These are phyloP conservation scores for Hypomontagnella submonticulosa DNA, from an alignment of 495 filamentous ascomycete genomes.

Conservation along the genomic window DNA sequence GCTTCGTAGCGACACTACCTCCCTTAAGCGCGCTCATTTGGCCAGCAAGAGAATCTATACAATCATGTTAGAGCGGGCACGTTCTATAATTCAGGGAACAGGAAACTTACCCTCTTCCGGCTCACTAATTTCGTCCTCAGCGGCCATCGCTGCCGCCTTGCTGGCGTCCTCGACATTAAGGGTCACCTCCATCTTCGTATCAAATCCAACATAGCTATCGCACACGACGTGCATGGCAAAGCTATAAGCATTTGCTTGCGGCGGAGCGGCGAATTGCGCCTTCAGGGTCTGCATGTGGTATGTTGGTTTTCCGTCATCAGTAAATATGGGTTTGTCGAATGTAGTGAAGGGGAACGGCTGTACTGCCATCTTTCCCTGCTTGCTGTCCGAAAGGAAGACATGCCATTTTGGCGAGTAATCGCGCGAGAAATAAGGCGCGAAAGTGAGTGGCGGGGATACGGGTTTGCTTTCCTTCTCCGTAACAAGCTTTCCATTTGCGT, in stretches of 20 bases:
- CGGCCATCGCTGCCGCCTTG: conserved; percentile 81
- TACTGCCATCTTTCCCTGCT: conserved; percentile 93
- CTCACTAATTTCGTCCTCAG: conserved; percentile 95
- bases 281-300: conserved; percentile 95
- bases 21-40: conserved; percentile 92
- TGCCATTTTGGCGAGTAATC: conserved; percentile 93
- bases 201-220: conserved; percentile 93
- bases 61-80: conserved; percentile 44
- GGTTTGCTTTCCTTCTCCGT: conserved; percentile 63
- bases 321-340: conserved; percentile 87
- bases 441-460: conserved; percentile 81
- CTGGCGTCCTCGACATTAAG: conserved; percentile 89
- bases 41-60: conserved; percentile 87
- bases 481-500: conserved; percentile 64
- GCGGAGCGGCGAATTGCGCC: conserved; percentile 96
- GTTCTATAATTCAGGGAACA: conserved; percentile 6
- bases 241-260: conserved; percentile 88
- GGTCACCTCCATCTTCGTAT: conserved; percentile 87
- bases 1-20: conserved; percentile 62
- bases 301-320: conserved; percentile 78
- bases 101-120: conserved; percentile 88
- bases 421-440: conserved; percentile 87
- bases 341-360: conserved; percentile 90
- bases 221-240: conserved; percentile 93
- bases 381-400: conserved; percentile 91